phyloP scores from a whole-genome alignment of 495 filamentous ascomycete species.

The Trichoderma orchidacearum region DNA sequence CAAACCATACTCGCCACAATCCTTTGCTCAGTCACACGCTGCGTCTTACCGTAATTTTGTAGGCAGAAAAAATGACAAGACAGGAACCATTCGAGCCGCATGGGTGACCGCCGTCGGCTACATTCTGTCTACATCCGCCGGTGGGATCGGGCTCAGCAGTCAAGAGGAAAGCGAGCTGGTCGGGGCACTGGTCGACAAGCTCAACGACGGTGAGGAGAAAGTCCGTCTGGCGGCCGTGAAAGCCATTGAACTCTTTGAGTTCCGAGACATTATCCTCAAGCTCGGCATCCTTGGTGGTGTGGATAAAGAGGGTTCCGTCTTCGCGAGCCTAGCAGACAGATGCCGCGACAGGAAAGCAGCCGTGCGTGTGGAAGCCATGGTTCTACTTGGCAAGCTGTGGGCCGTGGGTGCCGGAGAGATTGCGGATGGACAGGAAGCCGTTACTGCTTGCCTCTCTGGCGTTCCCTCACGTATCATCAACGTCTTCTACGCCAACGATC shows the following conservation, averaged over 20 bases:
- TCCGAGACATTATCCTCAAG: conserved; percentile 67
- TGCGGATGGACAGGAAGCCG: conserved; percentile 63
- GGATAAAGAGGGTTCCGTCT: conserved; percentile 50
- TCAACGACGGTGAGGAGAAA: conserved; percentile 79
- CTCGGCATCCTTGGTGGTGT: conserved; percentile 63
- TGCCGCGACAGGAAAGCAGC: conserved; percentile 73
- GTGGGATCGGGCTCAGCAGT: conserved; percentile 67
- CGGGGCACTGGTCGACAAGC: conserved; percentile 58
- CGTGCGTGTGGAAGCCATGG: conserved; percentile 78
- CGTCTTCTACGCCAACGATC: conserved; percentile 81
- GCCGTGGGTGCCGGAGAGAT: conserved; percentile 81
- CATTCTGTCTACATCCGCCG: conserved; percentile 70
- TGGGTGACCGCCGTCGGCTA: conserved; percentile 79
- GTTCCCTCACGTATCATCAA: conserved; percentile 80
- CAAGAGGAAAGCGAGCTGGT: conserved; percentile 64
- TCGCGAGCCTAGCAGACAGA: conserved; percentile 72
- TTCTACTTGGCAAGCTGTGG: conserved; percentile 73
- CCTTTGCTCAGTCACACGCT: conserved; percentile 69
- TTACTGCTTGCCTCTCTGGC: conserved; percentile 55
- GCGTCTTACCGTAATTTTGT: conserved; percentile 69
- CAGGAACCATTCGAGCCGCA: conserved; percentile 58
- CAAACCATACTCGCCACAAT: conserved; percentile 66
- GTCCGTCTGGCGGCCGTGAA: conserved; percentile 80
- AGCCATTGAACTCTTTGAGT: conserved; percentile 61
- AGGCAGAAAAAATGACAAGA: conserved; percentile 73